Percentiles rank a stretch among this genome's conserved stretches.
Evolutionary conservation across 1,139 yeast species (phyloP).

Genomic region (Sugiyamaella pinicola): DNA sequence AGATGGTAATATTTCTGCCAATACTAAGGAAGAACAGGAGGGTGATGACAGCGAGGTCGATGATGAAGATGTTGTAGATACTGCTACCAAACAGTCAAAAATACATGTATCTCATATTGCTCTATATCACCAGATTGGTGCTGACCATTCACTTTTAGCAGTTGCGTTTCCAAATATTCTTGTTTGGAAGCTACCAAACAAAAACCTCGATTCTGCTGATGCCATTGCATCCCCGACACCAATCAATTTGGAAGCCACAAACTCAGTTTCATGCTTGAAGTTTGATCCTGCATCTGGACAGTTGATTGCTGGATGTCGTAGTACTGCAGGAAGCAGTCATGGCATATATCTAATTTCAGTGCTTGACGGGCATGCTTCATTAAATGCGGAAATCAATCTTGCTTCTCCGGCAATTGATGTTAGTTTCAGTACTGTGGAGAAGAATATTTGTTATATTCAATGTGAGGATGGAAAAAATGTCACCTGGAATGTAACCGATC

Average conservation of each 20-base stretch:
- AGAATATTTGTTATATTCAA: slow-evolving; percentile 4
- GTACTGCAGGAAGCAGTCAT: slow-evolving; percentile 13
- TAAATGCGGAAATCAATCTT: background rate
- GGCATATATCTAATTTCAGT: background rate
- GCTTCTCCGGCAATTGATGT: slow-evolving; percentile 14
- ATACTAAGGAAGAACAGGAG: background rate
- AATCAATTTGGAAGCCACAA: slow-evolving; percentile 17
- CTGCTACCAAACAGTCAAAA: slow-evolving; percentile 6
- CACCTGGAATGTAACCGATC: background rate
- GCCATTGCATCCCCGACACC: slow-evolving; percentile 14
- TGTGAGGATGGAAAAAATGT: slow-evolving; percentile 13
- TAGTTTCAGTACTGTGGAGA: slow-evolving; percentile 1
- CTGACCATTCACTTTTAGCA: slow-evolving; percentile 18
- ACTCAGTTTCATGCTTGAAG: slow-evolving; percentile 20
- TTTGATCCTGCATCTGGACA: slow-evolving; percentile 17
- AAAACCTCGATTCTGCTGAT: slow-evolving; percentile 15
- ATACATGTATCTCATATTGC: slow-evolving; percentile 13
- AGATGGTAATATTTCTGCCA: slow-evolving; percentile 10
- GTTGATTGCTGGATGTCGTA: slow-evolving; percentile 17
- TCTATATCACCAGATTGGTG: slow-evolving; percentile 14
- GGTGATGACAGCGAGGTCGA: slow-evolving; percentile 14
- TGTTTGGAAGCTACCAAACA: slow-evolving; percentile 19
- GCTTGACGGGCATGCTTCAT: slow-evolving; percentile 6
- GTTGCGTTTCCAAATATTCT: slow-evolving; percentile 20
- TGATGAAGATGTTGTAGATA: slow-evolving; percentile 14